Percentiles rank a stretch among this genome's conserved stretches.
Conservation (phyloP, 2,329 filamentous ascomycete genomes). For the Clonostachys rosea region DNA sequence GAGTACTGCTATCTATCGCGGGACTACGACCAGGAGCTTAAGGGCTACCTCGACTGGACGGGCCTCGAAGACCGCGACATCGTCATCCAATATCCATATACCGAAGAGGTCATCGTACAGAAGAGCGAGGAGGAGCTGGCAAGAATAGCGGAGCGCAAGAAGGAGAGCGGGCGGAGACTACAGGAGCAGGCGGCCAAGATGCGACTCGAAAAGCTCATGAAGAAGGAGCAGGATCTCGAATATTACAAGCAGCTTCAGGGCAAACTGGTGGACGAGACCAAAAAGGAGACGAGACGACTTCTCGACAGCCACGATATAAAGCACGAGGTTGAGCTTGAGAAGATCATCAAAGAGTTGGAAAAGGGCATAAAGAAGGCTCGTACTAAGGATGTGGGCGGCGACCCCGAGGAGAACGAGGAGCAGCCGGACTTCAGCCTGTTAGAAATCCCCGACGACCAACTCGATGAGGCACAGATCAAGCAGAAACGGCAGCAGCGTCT, state of each 20-base stretch:
- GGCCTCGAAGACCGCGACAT: slow-evolving; percentile 85
- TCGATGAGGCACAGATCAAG: slow-evolving; percentile 88
- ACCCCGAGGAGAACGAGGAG: slow-evolving; percentile 76
- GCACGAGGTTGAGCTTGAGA: slow-evolving; percentile 82
- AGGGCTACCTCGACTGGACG: slow-evolving; percentile 80
- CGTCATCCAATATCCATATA: slow-evolving; percentile 89
- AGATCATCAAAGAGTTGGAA: slow-evolving; percentile 82
- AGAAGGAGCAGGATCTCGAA: slow-evolving; percentile 91
- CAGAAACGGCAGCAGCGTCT: slow-evolving; percentile 89
- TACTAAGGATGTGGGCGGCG: slow-evolving; percentile 86
- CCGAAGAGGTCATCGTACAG: slow-evolving; percentile 82
- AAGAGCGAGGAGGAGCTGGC: slow-evolving; percentile 95
- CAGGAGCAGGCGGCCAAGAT: slow-evolving; percentile 98
- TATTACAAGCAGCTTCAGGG: slow-evolving; percentile 84
- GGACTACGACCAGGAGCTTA: slow-evolving; percentile 76
- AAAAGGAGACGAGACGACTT: slow-evolving; percentile 84
- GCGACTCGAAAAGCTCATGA: slow-evolving; percentile 89
- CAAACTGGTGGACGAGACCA: slow-evolving; percentile 69
- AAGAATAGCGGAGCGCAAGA: slow-evolving; percentile 85
- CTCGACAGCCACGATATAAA: slow-evolving; percentile 90
- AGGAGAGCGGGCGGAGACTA: slow-evolving; percentile 84
- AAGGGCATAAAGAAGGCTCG: slow-evolving; percentile 84
- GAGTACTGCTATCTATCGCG: slow-evolving; percentile 88
- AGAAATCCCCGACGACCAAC: slow-evolving; percentile 83
- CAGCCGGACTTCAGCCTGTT: slow-evolving; percentile 79